A percentile compares a stretch with the other conserved stretches of the same genome.
These are phyloP conservation scores for Platanus orientalis DNA, from an alignment of 164 flowering plant genomes.

Conservation along the genomic window DNA sequence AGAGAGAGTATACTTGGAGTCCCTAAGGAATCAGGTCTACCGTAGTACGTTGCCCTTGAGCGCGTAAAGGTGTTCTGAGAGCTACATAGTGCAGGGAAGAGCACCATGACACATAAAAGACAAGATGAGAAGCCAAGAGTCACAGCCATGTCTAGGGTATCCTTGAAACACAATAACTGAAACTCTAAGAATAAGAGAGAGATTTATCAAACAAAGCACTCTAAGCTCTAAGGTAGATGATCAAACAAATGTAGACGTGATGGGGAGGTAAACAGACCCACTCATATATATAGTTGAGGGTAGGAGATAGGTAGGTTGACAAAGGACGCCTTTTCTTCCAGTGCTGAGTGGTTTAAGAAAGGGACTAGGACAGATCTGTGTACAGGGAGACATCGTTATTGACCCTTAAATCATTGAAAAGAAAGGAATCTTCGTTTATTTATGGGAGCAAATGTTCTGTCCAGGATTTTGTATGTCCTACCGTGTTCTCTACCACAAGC, in stretches of 20 bases:
- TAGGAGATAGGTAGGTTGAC: neutral
- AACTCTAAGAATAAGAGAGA: neutral
- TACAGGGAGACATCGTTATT: constrained; percentile 11
- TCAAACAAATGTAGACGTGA: constrained; percentile 1
- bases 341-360: constrained; percentile 13
- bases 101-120: constrained; percentile 20
- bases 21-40: constrained; percentile 80
- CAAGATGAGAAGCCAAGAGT: neutral
- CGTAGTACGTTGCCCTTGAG: constrained; percentile 78
- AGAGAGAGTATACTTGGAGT: constrained; percentile 54
- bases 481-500: no score
- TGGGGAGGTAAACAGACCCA: constrained; percentile 7
- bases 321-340: constrained; percentile 12
- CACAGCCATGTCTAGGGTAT: constrained; percentile 10
- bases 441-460: neutral
- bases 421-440: neutral
- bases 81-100: constrained; percentile 39
- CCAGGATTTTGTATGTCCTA: no score
- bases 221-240: neutral
- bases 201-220: neutral
- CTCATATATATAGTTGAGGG: constrained; percentile 26
- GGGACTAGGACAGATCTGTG: neutral
- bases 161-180: neutral
- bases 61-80: constrained; percentile 31
- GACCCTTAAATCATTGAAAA: constrained; percentile 5